These are phyloP conservation scores for Volvox reticuliferus DNA, from an alignment of 139 green algal genomes.

Conservation along the genomic window DNA sequence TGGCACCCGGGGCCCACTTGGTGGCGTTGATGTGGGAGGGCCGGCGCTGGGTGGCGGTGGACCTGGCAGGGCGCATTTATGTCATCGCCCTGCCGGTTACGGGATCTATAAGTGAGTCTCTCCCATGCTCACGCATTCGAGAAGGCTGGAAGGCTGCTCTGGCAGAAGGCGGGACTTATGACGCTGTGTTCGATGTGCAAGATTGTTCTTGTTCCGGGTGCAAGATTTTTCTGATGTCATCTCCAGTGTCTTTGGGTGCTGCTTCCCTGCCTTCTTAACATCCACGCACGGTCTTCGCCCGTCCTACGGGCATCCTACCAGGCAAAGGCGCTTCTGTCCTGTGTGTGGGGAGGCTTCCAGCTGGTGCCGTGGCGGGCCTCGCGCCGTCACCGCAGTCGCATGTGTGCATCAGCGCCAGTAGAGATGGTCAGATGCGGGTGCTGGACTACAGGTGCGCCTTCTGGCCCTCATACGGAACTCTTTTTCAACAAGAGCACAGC, in stretches of 20 bases:
- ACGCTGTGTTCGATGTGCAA: no score
- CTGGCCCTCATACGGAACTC: no score
- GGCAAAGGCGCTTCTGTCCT: conserved; percentile 47
- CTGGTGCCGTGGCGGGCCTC: conserved; percentile 68
- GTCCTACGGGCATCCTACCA: neutral
- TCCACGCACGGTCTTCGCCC: no score
- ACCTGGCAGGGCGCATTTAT: conserved; percentile 63
- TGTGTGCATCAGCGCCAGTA: conserved; percentile 63
- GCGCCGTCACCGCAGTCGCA: conserved; percentile 55
- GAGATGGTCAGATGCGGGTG: conserved; percentile 68
- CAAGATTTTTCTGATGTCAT: no score
- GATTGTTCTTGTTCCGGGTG: no score
- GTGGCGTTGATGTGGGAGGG: conserved; percentile 61
- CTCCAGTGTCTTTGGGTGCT: no score
- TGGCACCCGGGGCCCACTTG: conserved; percentile 57
- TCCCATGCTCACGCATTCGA: no score
- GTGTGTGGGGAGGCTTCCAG: conserved; percentile 50
- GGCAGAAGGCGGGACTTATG: no score
- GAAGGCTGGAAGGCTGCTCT: no score
- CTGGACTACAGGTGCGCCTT: conserved; percentile 69
- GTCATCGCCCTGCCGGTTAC: conserved; percentile 51
- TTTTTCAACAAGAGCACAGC: no score
- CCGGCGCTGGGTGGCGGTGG: conserved; percentile 72
- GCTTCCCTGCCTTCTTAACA: no score
- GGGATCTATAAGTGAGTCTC: conserved; percentile 28